phyloP scores from a whole-genome alignment of 345 rosid species.

The Turritis glabra region DNA sequence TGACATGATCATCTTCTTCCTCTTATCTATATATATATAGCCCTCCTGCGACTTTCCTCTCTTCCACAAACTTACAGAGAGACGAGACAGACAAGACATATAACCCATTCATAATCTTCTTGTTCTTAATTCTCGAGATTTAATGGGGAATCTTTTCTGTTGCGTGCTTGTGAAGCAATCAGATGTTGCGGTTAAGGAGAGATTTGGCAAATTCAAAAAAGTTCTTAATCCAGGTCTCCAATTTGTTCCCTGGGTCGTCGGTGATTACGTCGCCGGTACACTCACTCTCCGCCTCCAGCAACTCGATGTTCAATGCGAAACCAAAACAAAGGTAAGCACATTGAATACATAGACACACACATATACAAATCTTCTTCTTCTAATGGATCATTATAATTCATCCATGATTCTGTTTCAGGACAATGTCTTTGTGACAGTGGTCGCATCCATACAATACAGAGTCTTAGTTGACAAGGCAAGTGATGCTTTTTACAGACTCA shows the following conservation, averaged over 20 bases:
- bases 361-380: neutral
- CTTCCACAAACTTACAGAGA: constrained; percentile 17
- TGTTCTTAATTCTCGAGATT: neutral
- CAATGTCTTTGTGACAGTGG: constrained; percentile 62
- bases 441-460: constrained; percentile 59
- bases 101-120: neutral
- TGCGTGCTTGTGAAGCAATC: constrained; percentile 64
- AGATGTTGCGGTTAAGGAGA: constrained; percentile 60
- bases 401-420: constrained; percentile 36
- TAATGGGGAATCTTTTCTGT: constrained; percentile 62
- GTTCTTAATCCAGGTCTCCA: constrained; percentile 68
- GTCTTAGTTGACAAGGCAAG: constrained; percentile 52
- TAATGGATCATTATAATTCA: neutral
- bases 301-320: constrained; percentile 67
- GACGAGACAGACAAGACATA: neutral
- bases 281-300: constrained; percentile 65
- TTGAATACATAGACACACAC: neutral
- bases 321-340: constrained; percentile 61
- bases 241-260: constrained; percentile 61
- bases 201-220: constrained; percentile 58
- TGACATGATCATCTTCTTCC: constrained; percentile 25
- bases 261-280: constrained; percentile 53
- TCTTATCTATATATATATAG: constrained; percentile 29
- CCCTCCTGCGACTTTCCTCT: neutral
- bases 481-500: constrained; percentile 66